phyloP scores from a whole-genome alignment of 2,329 filamentous ascomycete species.

The Tricladium varicosporioides region DNA sequence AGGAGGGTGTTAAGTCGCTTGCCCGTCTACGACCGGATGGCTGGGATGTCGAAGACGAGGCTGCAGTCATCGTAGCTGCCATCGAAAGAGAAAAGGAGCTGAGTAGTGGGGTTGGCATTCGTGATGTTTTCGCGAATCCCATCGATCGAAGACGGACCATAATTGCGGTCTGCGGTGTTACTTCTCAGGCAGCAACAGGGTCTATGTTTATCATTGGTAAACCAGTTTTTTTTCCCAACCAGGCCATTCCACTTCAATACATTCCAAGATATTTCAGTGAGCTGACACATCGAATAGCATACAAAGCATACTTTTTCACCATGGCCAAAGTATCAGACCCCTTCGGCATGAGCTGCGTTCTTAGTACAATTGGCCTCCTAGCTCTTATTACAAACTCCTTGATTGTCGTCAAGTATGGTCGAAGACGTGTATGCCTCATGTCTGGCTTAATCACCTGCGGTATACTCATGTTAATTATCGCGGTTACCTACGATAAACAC shows the following conservation, averaged over 20 bases:
- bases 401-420: conserved; percentile 51
- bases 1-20: conserved; percentile 32
- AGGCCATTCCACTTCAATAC: not conserved
- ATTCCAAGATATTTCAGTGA: not conserved
- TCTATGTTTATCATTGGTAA: conserved; percentile 55
- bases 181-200: conserved; percentile 51
- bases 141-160: conserved; percentile 50
- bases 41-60: conserved; percentile 31
- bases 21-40: conserved; percentile 28
- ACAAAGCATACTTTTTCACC: conserved; percentile 57
- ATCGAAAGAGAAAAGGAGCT: conserved; percentile 30
- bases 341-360: conserved; percentile 55
- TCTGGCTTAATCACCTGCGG: conserved; percentile 50
- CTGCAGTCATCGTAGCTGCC: conserved; percentile 29
- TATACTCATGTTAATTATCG: conserved; percentile 53
- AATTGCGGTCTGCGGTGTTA: conserved; percentile 46
- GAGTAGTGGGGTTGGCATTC: conserved; percentile 33
- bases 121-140: conserved; percentile 49
- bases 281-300: conserved; percentile 37
- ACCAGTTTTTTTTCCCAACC: not conserved
- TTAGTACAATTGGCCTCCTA: conserved; percentile 50
- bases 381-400: conserved; percentile 52
- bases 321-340: conserved; percentile 54
- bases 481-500: conserved; percentile 48
- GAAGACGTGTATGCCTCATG: conserved; percentile 51